A percentile compares a stretch with the other conserved stretches of the same genome.
Conservation (phyloP, 2,329 filamentous ascomycete genomes). For the Apiospora pterosperma region DNA sequence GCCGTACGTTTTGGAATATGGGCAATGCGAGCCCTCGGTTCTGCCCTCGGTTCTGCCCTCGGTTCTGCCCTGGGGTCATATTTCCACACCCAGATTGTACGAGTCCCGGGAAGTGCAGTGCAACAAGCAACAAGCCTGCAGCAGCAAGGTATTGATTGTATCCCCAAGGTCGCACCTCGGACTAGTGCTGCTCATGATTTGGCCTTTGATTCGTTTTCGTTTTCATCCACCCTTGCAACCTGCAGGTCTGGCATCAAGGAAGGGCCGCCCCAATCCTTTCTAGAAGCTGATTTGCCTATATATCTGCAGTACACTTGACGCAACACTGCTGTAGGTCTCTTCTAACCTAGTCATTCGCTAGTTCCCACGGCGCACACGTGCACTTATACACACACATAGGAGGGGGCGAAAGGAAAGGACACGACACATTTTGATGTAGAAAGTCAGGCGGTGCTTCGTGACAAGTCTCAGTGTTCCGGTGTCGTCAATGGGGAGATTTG, state of each 20-base stretch:
- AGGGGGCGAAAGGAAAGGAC: neutral
- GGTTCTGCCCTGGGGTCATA: too few relatives aligned
- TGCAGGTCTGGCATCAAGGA: neutral
- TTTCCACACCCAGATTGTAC: neutral
- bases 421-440: neutral
- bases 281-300: slow-evolving; percentile 12
- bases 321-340: neutral
- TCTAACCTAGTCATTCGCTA: neutral
- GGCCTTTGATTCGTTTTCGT: slow-evolving; percentile 1
- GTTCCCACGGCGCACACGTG: neutral
- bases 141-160: neutral
- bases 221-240: neutral
- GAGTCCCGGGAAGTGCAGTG: neutral
- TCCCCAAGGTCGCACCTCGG: neutral
- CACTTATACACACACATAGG: neutral
- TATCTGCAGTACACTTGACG: neutral
- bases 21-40: neutral
- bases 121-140: neutral
- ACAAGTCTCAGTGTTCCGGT: neutral
- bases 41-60: too few relatives aligned
- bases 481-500: neutral
- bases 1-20: neutral
- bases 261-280: neutral
- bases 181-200: neutral
- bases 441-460: neutral